Percentiles rank a stretch among this genome's conserved stretches.
Evolutionary conservation across 208 protist genomes (phyloP).

Genomic region (Leishmania mexicana): DNA sequence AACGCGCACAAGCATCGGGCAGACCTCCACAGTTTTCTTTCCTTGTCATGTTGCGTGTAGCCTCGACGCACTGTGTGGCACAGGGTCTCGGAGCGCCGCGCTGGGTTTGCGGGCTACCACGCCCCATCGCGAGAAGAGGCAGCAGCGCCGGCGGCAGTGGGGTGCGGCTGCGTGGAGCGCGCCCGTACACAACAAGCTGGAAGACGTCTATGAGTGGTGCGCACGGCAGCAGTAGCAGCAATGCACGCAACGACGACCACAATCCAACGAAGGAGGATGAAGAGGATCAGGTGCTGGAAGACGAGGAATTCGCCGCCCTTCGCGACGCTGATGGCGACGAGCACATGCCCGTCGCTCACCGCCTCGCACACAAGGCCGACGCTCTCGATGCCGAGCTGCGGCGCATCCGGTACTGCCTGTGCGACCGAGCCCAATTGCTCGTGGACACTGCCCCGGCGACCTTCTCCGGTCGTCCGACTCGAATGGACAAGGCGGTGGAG

Average conservation of each 20-base stretch:
- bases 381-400: constrained; percentile 64
- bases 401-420: constrained; percentile 60
- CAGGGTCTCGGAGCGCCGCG: neutral
- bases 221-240: neutral
- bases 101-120: neutral
- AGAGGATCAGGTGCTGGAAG: constrained; percentile 62
- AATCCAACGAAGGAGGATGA: constrained; percentile 36
- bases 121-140: neutral
- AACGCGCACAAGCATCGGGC: neutral
- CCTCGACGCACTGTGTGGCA: neutral
- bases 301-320: constrained; percentile 75
- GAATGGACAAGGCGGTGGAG: constrained; percentile 39
- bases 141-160: neutral
- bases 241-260: constrained; percentile 6
- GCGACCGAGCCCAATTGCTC: constrained; percentile 62
- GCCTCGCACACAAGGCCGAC: constrained; percentile 61
- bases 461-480: constrained; percentile 48
- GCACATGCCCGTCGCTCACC: constrained; percentile 48
- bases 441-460: constrained; percentile 46
- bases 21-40: neutral
- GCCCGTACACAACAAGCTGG: neutral
- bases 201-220: neutral
- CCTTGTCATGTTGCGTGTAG: constrained; percentile 2
- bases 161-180: neutral
- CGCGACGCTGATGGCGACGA: constrained; percentile 43